These are phyloP conservation scores for Nectriaceae sp. DNA, from an alignment of 2,329 filamentous ascomycete genomes.

Conservation along the genomic window DNA sequence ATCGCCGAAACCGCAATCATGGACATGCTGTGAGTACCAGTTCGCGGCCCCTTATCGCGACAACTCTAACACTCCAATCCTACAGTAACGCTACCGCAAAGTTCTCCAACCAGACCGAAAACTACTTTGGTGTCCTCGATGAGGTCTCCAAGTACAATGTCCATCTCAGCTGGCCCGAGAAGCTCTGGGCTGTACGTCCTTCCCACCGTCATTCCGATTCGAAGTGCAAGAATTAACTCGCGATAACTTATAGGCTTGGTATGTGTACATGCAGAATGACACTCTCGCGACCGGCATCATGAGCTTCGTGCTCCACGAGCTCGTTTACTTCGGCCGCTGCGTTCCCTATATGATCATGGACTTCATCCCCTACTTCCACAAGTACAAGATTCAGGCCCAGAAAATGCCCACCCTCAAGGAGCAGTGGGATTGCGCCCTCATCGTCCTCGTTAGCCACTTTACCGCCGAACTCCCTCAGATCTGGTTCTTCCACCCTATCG, in stretches of 20 bases:
- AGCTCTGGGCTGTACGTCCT: constrained; percentile 76
- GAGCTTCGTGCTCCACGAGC: constrained; percentile 94
- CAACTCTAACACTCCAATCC: constrained; percentile 12
- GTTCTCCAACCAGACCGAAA: constrained; percentile 49
- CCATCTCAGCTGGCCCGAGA: constrained; percentile 82
- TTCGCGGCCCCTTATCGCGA: not conserved
- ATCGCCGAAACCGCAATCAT: constrained; percentile 18
- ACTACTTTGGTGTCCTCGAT: constrained; percentile 61
- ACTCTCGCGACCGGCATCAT: constrained; percentile 94
- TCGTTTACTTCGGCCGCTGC: constrained; percentile 89
- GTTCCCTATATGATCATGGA: constrained; percentile 95
- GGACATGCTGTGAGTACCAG: constrained; percentile 27
- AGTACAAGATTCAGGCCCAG: constrained; percentile 88
- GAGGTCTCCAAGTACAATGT: constrained; percentile 75
- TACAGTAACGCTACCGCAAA: constrained; percentile 53
- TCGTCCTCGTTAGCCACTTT: constrained; percentile 93
- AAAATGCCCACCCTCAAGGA: constrained; percentile 93
- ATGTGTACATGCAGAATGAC: constrained; percentile 98
- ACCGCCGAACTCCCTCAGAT: constrained; percentile 98
- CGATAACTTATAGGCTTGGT: constrained; percentile 68
- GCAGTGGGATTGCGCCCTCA: constrained; percentile 90
- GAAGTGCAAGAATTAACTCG: constrained; percentile 15
- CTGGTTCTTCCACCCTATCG: constrained; percentile 98
- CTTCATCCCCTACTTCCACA: constrained; percentile 80
- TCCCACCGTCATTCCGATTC: constrained; percentile 2